Evolutionary conservation across 352 stramenopile genomes (phyloP).

Genomic region (Plasmopara viticola): DNA sequence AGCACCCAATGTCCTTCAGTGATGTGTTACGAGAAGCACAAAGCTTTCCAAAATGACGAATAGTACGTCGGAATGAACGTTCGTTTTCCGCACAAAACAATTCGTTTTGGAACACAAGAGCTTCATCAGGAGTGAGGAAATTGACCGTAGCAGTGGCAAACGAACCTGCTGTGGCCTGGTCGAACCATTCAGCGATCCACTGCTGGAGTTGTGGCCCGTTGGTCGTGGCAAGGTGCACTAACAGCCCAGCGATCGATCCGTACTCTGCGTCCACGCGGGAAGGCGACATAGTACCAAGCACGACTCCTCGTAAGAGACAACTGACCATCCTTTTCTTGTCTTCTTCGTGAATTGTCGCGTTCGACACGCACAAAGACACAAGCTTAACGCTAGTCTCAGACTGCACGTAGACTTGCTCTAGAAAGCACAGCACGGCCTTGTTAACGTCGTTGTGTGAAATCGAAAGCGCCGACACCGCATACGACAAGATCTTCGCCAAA

Average conservation of each 20-base stretch:
- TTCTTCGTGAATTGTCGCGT: slow-evolving; percentile 5
- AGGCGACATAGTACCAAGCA: slow-evolving; percentile 49
- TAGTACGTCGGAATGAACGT: slow-evolving; percentile 58
- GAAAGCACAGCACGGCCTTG: slow-evolving; percentile 89
- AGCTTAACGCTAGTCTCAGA: slow-evolving; percentile 18
- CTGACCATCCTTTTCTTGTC: slow-evolving; percentile 52
- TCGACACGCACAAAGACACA: slow-evolving; percentile 18
- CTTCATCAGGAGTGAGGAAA: slow-evolving; percentile 58
- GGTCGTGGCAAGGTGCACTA: slow-evolving; percentile 66
- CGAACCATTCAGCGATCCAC: slow-evolving; percentile 63
- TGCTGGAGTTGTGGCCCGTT: slow-evolving; percentile 50
- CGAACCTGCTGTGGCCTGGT: slow-evolving; percentile 30
- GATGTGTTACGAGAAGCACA: slow-evolving; percentile 69
- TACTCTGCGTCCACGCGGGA: slow-evolving; percentile 76
- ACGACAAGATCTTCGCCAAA: slow-evolving; percentile 78
- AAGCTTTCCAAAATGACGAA: slow-evolving; percentile 80
- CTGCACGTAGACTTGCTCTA: slow-evolving; percentile 58
- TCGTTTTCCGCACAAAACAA: slow-evolving; percentile 60
- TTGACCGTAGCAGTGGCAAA: slow-evolving; percentile 36
- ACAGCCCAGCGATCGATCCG: slow-evolving; percentile 63
- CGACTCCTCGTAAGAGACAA: slow-evolving; percentile 53
- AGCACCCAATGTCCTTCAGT: slow-evolving; percentile 25
- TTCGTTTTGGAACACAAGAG: slow-evolving; percentile 53
- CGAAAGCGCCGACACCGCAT: slow-evolving; percentile 78
- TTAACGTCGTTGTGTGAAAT: slow-evolving; percentile 93